Base-by-base conservation (phyloP, 768 basidiomycete genomes). In the Tubosaeta brunneosetosa region DNA sequence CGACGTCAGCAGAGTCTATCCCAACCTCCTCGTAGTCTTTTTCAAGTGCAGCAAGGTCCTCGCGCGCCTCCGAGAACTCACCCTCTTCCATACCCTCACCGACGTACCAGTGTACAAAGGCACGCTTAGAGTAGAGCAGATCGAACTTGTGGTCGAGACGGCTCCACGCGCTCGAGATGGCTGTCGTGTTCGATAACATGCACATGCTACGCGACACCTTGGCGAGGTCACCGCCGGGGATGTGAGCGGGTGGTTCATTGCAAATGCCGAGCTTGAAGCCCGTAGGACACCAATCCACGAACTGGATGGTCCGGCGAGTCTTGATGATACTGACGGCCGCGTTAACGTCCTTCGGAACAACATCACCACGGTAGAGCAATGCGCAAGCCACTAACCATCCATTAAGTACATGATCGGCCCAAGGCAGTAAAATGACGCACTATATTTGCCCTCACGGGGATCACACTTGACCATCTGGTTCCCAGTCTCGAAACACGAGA, bases 31-130 rank as follows among this genome's bases (percentile, higher is more conserved):
- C 91, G 63, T 93, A 94, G 60, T 93, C 92, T 72, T 93, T 97
- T 79, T 97, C 95, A 50, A 99, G 84, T n/a, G 95, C 95, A n/a
- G 95, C 97, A 52, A 99, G 86, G 70, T 99, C 95, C 75, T 99
- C 97, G 55, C 95, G 88, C 17, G 95, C 95, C 77, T 97, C 95
- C 17, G 92, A 94, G 77, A 98, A 97, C 76, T 99, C 95, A 69
- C 95, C 95, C 81, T 87, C 84, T 68, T 87, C 83, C 84, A 87
- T 88, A 66, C 85, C 84, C 69, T 87, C 84, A 55, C 85, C 83
- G 54, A 86, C 85, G 69, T 89, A 82, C 81, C 80, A 78, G 67
- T 80, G 76, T 9, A 77, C 74, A 58, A 79, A 71, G 22, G 71
- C 73, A 59, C 82, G 77, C 77, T 84, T 69, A 70, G 85, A 85